These are phyloP conservation scores for Rhodotorula diobovata DNA, from an alignment of 768 basidiomycete genomes.

Conservation along the genomic window DNA sequence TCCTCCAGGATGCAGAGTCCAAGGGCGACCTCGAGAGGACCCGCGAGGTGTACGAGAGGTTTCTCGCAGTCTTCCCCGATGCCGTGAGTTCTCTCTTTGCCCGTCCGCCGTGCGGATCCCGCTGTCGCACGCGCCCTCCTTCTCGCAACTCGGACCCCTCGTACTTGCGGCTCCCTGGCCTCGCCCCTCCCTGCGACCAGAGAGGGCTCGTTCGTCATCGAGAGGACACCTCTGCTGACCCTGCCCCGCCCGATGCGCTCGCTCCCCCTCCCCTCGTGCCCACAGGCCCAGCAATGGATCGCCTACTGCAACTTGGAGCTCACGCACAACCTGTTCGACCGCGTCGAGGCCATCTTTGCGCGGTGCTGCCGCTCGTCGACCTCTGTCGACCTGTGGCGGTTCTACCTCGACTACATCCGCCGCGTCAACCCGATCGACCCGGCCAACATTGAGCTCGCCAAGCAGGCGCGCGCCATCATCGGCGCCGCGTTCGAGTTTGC, in stretches of 20 bases:
- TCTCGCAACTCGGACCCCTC: not conserved
- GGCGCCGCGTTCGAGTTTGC: conserved; percentile 91
- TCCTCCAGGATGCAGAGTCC: conserved; percentile 71
- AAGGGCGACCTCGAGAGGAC: conserved; percentile 74
- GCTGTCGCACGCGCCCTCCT: no score
- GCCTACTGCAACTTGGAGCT: conserved; percentile 63
- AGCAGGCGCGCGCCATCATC: conserved; percentile 66
- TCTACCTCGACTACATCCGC: conserved; percentile 90
- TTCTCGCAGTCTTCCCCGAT: conserved; percentile 83
- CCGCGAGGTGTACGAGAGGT: conserved; percentile 71
- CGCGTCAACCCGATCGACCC: conserved; percentile 53
- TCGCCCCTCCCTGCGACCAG: not conserved
- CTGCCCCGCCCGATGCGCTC: not conserved
- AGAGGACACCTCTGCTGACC: not conserved
- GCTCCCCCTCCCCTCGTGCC: no score
- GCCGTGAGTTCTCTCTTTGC: conserved; percentile 61
- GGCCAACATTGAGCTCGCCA: conserved; percentile 44
- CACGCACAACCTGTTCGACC: conserved; percentile 57
- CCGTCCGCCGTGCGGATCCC: no score
- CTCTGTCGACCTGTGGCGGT: conserved; percentile 84
- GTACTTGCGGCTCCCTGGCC: not conserved
- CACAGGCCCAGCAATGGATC: conserved; percentile 73
- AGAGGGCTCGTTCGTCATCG: not conserved
- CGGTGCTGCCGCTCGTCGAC: conserved; percentile 78
- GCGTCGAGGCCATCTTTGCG: conserved; percentile 84